Base-by-base conservation (phyloP, 2,329 filamentous ascomycete genomes). In the Aspergillus quadricinctus region DNA sequence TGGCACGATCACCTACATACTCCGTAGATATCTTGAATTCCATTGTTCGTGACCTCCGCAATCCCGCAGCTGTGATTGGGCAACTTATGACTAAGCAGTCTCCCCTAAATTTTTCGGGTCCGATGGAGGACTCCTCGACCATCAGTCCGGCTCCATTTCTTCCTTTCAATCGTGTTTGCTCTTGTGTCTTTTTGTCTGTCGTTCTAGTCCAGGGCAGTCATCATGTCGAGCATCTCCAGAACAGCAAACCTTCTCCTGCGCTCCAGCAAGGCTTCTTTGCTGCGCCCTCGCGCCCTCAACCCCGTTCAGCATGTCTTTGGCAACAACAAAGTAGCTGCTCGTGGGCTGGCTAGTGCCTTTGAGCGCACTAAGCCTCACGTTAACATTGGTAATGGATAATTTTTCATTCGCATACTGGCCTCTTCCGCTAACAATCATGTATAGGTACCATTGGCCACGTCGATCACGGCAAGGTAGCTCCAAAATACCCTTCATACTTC, bases 381-480 rank as follows among this genome's bases (percentile, higher is more conserved):
- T 65, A 99, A 99, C 81, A 94, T 99, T 72, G 94, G 94, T 90
- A 82, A 66, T 81, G 58, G 19, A 17, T 19, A n/a, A 50, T 49
- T 48, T 9, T 48, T 43, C n/a, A 8, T 23, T 23, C 19, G 10
- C 28, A 2, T 14, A 9, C 23, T 23, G 9, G 2, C 23, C 5
- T 11, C 43, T 23, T 46, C 23, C 11, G 14, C 43, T 46, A 11
- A 46, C 21, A 14, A 25, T 28, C 7, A 40, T 29, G 21, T 41
- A 49, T 54, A 92, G 89, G 89, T 76, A 99, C 94, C 68, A 99
- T 99, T 80, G 94, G 94, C 69, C 94, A 99, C 83, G 94, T 99
- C 79, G 94, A 99, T 85, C 93, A 99, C 81, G 93, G 93, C 82
- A 99, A 99, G 89, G 92, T 96, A 80, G 64, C 72, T 55, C 8